A percentile compares a stretch with the other conserved stretches of the same genome.
These are phyloP conservation scores for Lenwebbia sp. DNA, from an alignment of 345 rosid species.

Conservation along the genomic window DNA sequence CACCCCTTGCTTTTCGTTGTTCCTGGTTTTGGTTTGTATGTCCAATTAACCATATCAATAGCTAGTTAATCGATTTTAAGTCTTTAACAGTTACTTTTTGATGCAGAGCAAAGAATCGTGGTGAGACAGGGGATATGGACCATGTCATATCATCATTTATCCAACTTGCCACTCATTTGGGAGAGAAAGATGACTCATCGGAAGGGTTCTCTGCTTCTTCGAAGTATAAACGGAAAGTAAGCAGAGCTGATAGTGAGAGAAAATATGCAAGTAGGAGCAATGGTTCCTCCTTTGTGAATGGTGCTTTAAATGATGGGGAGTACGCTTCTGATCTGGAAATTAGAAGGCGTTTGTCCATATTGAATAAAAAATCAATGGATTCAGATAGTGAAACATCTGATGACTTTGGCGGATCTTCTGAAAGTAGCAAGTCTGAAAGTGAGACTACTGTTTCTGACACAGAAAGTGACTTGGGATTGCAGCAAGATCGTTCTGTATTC, in stretches of 20 bases:
- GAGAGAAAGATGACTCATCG: slow-evolving; percentile 62
- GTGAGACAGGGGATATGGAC: slow-evolving; percentile 73
- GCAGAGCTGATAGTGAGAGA: slow-evolving; percentile 44
- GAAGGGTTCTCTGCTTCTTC: slow-evolving; percentile 34
- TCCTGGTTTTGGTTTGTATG: background rate
- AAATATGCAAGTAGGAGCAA: slow-evolving; percentile 63
- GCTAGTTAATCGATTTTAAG: background rate
- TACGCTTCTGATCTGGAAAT: slow-evolving; percentile 92
- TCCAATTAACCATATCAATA: background rate
- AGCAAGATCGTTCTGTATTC: slow-evolving; percentile 49
- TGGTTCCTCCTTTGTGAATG: slow-evolving; percentile 35
- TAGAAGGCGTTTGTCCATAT: slow-evolving; percentile 67
- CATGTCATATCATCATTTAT: slow-evolving; percentile 59
- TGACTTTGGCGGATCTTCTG: slow-evolving; percentile 57
- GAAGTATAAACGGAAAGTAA: slow-evolving; percentile 55
- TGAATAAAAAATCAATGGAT: slow-evolving; percentile 69
- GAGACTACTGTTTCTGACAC: slow-evolving; percentile 73
- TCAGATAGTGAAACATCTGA: slow-evolving; percentile 95
- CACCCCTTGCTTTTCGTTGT: background rate
- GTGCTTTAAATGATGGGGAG: slow-evolving; percentile 51
- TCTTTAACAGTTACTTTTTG: background rate
- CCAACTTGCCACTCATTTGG: slow-evolving; percentile 86
- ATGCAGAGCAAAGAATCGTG: slow-evolving; percentile 69
- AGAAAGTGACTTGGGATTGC: slow-evolving; percentile 79
- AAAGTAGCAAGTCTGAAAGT: slow-evolving; percentile 47